A percentile compares a stretch with the other conserved stretches of the same genome.
Conservation (phyloP, 2,329 filamentous ascomycete species). For the Trichoderma arundinaceum region DNA sequence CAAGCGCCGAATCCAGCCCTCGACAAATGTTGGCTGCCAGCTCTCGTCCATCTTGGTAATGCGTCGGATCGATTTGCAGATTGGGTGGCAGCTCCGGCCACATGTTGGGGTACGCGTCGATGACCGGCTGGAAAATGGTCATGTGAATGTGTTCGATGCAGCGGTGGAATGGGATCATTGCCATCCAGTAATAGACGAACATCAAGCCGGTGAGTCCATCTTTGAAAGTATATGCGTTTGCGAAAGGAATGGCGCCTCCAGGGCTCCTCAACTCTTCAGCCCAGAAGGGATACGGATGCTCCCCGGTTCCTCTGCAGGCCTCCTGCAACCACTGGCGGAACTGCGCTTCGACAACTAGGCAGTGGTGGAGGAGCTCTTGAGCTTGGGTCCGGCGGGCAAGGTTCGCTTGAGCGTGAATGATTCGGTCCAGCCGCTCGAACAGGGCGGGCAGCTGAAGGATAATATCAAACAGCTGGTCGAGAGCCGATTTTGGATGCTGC, state of each 20-base stretch:
- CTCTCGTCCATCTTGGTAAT: slow-evolving; percentile 52
- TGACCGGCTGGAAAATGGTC: slow-evolving; percentile 51
- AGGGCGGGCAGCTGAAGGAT: slow-evolving; percentile 54
- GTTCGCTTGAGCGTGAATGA: slow-evolving; percentile 49
- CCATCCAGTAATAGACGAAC: slow-evolving; percentile 61
- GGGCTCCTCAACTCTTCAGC: slow-evolving; percentile 42
- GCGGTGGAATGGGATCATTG: slow-evolving; percentile 55
- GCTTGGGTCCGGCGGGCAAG: slow-evolving; percentile 51
- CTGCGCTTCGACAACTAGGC: slow-evolving; percentile 54
- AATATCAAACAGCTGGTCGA: slow-evolving; percentile 61
- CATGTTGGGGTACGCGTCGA: slow-evolving; percentile 49
- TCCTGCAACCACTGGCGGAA: slow-evolving; percentile 55
- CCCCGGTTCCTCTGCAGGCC: slow-evolving; percentile 40
- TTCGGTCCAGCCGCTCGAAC: slow-evolving; percentile 52
- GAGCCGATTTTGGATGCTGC: slow-evolving; percentile 54
- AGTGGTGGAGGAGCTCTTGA: slow-evolving; percentile 55
- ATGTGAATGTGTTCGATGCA: slow-evolving; percentile 55
- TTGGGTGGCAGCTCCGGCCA: slow-evolving; percentile 48
- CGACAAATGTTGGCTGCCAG: slow-evolving; percentile 58
- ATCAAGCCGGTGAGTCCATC: slow-evolving; percentile 52
- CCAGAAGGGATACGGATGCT: slow-evolving; percentile 49
- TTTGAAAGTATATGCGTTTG: slow-evolving; percentile 52
- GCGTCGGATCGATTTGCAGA: slow-evolving; percentile 49
- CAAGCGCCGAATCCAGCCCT: slow-evolving; percentile 55
- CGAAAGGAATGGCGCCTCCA: slow-evolving; percentile 50